phyloP scores from a whole-genome alignment of 805 yeast species.

The Cyberlindnera maclurae region DNA sequence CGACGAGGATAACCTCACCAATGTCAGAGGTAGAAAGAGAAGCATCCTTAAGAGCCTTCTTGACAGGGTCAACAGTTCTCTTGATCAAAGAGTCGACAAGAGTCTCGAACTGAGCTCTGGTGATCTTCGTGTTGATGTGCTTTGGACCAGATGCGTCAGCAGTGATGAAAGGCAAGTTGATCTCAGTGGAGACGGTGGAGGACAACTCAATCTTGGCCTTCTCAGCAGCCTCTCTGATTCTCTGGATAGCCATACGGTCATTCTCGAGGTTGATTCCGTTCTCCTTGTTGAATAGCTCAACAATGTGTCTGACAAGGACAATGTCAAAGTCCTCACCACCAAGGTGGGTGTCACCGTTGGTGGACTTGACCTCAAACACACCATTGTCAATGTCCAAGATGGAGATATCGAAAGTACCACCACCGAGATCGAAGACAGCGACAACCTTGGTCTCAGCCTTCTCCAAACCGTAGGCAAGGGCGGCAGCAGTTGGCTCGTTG shows the following conservation, averaged over 20 bases:
- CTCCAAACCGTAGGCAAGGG: slow-evolving; percentile 72
- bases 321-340: slow-evolving; percentile 86
- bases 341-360: slow-evolving; percentile 78
- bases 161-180: slow-evolving; percentile 66
- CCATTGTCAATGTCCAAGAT: slow-evolving; percentile 73
- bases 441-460: slow-evolving; percentile 77
- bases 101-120: slow-evolving; percentile 63
- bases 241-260: slow-evolving; percentile 50
- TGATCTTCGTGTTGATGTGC: slow-evolving; percentile 53
- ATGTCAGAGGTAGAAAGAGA: slow-evolving; percentile 56
- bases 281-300: slow-evolving; percentile 48
- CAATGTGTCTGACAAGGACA: slow-evolving; percentile 48
- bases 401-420: slow-evolving; percentile 82
- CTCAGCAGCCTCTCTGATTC: slow-evolving; percentile 69
- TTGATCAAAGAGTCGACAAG: slow-evolving; percentile 62
- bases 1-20: slow-evolving; percentile 73
- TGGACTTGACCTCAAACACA: slow-evolving; percentile 74
- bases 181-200: slow-evolving; percentile 52
- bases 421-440: slow-evolving; percentile 69
- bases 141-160: slow-evolving; percentile 39
- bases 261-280: slow-evolving; percentile 28
- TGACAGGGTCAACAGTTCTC: slow-evolving; percentile 67
- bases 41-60: slow-evolving; percentile 72
- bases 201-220: slow-evolving; percentile 71
- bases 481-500: slow-evolving; percentile 84